Evolutionary conservation across 768 basidiomycete species (phyloP).

Genomic region (Gloeopeniophorella convolvens): DNA sequence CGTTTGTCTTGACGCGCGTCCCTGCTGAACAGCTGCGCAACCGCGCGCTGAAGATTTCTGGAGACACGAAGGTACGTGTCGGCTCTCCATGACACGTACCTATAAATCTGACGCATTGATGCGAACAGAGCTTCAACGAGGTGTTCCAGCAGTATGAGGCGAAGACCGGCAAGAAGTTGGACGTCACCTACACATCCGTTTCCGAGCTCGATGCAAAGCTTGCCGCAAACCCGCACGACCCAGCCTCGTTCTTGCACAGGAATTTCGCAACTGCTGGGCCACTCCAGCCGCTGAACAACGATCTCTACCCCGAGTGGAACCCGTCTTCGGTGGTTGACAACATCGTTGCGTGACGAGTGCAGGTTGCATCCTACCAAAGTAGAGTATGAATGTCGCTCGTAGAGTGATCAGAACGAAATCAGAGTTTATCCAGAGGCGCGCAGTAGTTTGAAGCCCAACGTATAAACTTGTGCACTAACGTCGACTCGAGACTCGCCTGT

Average conservation of each 20-base stretch:
- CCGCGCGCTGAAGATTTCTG: constrained; percentile 3
- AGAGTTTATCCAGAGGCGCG: no score
- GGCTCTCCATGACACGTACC: no score
- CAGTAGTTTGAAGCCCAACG: no score
- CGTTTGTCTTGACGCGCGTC: constrained; percentile 17
- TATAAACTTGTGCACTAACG: no score
- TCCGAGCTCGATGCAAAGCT: constrained; percentile 13
- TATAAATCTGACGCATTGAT: no score
- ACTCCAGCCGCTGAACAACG: constrained; percentile 6
- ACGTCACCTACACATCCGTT: constrained; percentile 16
- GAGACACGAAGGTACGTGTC: constrained; percentile 10
- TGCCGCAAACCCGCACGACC: constrained; percentile 9
- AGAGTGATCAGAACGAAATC: no score
- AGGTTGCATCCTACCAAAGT: no score
- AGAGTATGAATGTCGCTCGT: no score
- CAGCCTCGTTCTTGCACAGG: not conserved
- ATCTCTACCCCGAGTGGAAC: constrained; percentile 22
- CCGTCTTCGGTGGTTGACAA: constrained; percentile 17
- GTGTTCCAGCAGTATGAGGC: constrained; percentile 15
- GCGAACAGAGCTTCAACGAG: constrained; percentile 19
- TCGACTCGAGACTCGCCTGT: no score
- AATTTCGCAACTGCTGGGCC: constrained; percentile 11
- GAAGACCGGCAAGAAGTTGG: constrained; percentile 18
- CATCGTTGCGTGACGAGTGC: no score
- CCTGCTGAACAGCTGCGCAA: constrained; percentile 10